A percentile compares a stretch with the other conserved stretches of the same genome.
Evolutionary conservation across 768 basidiomycete species (phyloP).

Genomic region (Asterophora parasitica): DNA sequence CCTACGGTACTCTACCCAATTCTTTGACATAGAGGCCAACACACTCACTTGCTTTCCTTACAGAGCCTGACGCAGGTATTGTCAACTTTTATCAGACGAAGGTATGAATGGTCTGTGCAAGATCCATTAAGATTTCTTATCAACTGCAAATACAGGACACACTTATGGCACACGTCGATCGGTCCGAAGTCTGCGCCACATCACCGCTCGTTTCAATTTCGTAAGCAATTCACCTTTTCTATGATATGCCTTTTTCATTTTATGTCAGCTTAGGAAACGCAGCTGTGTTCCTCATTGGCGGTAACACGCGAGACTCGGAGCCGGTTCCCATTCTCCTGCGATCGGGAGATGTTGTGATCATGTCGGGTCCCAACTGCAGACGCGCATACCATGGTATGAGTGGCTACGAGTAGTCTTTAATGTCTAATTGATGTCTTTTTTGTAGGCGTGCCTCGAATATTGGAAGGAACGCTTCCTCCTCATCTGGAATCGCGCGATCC

Average conservation of each 20-base stretch:
- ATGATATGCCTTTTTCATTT: neutral
- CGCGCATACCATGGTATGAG: conserved; percentile 88
- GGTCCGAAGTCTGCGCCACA: conserved; percentile 89
- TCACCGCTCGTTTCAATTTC: conserved; percentile 93
- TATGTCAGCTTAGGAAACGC: conserved; percentile 74
- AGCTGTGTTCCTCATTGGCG: conserved; percentile 87
- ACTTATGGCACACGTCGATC: conserved; percentile 97
- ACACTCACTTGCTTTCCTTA: conserved; percentile 1
- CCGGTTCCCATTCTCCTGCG: conserved; percentile 83
- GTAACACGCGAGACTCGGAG: conserved; percentile 66
- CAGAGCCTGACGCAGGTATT: conserved; percentile 94
- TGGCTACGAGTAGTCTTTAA: neutral
- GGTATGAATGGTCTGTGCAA: conserved; percentile 23
- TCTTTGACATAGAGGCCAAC: neutral
- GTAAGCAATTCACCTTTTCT: conserved; percentile 37
- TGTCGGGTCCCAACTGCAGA: conserved; percentile 84
- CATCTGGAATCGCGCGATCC: conserved; percentile 40
- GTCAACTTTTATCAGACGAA: conserved; percentile 92
- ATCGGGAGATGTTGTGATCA: conserved; percentile 88
- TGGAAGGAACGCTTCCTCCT: conserved; percentile 73
- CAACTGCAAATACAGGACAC: conserved; percentile 54
- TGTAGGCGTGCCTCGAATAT: conserved; percentile 79
- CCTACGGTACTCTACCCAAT: conserved; percentile 63
- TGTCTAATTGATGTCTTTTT: neutral
- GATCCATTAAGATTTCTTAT: neutral